phyloP scores from a whole-genome alignment of 768 basidiomycete species.

The Kondoa subrosea region DNA sequence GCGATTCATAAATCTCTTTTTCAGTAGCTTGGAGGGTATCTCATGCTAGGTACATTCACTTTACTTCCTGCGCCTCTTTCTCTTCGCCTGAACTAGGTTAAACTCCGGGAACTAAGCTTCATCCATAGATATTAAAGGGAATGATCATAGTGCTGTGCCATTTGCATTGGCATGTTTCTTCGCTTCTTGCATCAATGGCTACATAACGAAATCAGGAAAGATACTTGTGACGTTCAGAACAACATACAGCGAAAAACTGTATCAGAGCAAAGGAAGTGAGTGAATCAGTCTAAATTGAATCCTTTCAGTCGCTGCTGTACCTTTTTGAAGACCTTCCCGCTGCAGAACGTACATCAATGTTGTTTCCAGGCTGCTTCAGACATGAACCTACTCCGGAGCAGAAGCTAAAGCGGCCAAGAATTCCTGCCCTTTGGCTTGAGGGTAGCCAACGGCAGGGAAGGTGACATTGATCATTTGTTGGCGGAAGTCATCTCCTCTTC shows the following conservation, averaged over 20 bases:
- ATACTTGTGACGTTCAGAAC: too few relatives aligned
- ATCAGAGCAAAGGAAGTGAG: too few relatives aligned
- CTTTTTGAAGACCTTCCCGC: constrained; percentile 9
- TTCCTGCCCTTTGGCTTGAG: constrained; percentile 40
- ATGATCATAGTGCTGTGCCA: not conserved
- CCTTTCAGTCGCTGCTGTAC: too few relatives aligned
- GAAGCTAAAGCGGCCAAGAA: constrained; percentile 17
- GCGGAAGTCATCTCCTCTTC: constrained; percentile 63
- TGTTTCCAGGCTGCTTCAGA: not conserved
- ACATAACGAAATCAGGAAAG: not conserved
- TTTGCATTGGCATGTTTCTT: constrained; percentile 1
- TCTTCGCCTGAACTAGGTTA: too few relatives aligned
- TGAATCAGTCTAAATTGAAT: too few relatives aligned
- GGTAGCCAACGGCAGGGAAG: constrained; percentile 78
- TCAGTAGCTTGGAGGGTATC: too few relatives aligned
- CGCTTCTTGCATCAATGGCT: not conserved
- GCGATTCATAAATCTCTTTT: too few relatives aligned
- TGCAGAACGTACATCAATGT: not conserved
- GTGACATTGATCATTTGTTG: constrained; percentile 61
- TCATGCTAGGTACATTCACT: too few relatives aligned
- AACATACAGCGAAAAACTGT: not conserved
- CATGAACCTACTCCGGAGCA: constrained; percentile 5
- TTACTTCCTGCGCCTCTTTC: too few relatives aligned
- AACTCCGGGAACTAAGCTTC: too few relatives aligned
- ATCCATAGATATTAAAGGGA: too few relatives aligned